These are phyloP conservation scores for Mycena maculata DNA, from an alignment of 768 basidiomycete genomes.

Conservation along the genomic window DNA sequence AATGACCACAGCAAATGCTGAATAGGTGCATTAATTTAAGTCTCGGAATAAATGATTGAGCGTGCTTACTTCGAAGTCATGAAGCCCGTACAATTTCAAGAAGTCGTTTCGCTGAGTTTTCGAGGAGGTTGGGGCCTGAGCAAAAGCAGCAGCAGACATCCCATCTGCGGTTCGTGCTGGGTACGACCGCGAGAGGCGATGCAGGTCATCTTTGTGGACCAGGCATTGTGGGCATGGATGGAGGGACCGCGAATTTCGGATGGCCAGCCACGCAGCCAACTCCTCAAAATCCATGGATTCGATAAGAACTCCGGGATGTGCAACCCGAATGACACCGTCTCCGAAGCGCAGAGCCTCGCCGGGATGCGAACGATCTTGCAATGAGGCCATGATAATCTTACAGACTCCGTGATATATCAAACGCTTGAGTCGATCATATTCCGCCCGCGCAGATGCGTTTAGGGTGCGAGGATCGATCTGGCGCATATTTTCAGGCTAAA, in stretches of 20 bases:
- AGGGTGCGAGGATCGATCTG: constrained; percentile 2
- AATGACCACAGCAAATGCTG: constrained; percentile 26
- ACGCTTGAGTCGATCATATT: constrained; percentile 28
- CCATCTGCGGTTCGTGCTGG: constrained; percentile 3
- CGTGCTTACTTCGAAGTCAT: constrained; percentile 21
- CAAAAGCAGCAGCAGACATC: constrained; percentile 3
- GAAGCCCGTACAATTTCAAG: constrained; percentile 18
- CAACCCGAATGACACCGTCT: constrained; percentile 16
- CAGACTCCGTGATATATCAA: constrained; percentile 23
- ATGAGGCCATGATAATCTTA: constrained; percentile 7
- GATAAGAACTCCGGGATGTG: constrained; percentile 27
- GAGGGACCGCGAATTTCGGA: constrained; percentile 4
- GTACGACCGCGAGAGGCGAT: not conserved
- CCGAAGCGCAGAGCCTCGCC: constrained; percentile 27
- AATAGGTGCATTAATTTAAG: not conserved
- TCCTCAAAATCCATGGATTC: constrained; percentile 33
- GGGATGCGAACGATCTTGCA: constrained; percentile 14
- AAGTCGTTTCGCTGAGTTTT: constrained; percentile 16
- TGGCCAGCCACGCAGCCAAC: constrained; percentile 21
- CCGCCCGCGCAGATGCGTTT: not conserved
- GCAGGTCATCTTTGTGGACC: constrained; percentile 20
- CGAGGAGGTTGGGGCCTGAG: not conserved
- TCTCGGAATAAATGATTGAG: not conserved
- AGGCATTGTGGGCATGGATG: constrained; percentile 31
- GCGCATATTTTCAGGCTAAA: constrained; percentile 4